Conservation (phyloP, 2,329 filamentous ascomycete species). For the Claviceps maximensis region DNA sequence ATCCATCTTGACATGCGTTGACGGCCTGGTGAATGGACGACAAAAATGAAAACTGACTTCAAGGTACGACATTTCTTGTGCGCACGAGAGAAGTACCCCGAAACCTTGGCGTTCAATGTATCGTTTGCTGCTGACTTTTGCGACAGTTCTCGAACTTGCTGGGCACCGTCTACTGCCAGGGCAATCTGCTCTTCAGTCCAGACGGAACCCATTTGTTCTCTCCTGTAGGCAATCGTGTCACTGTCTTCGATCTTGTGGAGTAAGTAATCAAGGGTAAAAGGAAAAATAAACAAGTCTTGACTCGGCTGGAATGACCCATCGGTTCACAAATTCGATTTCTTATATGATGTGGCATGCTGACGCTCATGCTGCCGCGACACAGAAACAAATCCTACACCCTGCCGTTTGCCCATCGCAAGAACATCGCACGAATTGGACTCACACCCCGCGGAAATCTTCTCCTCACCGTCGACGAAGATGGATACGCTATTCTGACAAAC, state of each 20-base stretch:
- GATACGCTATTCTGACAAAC: constrained; percentile 85
- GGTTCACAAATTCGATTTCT: no score
- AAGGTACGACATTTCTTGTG: constrained; percentile 69
- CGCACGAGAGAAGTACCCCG: no score
- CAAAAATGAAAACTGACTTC: constrained; percentile 96
- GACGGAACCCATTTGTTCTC: constrained; percentile 94
- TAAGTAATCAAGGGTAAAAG: constrained; percentile 38
- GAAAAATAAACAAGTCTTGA: no score
- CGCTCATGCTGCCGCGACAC: neutral
- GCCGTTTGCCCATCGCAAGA: constrained; percentile 84
- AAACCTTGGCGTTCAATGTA: no score
- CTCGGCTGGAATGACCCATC: no score
- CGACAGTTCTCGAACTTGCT: constrained; percentile 89
- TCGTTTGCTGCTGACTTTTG: neutral
- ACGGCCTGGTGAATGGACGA: constrained; percentile 17
- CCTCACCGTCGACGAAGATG: constrained; percentile 87
- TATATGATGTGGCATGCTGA: neutral
- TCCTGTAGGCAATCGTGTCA: constrained; percentile 89
- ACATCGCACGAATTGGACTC: constrained; percentile 78
- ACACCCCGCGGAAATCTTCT: constrained; percentile 85
- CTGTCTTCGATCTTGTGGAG: constrained; percentile 94
- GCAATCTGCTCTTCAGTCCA: constrained; percentile 90
- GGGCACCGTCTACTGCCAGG: constrained; percentile 95
- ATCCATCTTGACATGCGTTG: constrained; percentile 8
- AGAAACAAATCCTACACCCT: constrained; percentile 82